Conservation (phyloP, 2,329 filamentous ascomycete genomes). For the Orbilia javanica region DNA sequence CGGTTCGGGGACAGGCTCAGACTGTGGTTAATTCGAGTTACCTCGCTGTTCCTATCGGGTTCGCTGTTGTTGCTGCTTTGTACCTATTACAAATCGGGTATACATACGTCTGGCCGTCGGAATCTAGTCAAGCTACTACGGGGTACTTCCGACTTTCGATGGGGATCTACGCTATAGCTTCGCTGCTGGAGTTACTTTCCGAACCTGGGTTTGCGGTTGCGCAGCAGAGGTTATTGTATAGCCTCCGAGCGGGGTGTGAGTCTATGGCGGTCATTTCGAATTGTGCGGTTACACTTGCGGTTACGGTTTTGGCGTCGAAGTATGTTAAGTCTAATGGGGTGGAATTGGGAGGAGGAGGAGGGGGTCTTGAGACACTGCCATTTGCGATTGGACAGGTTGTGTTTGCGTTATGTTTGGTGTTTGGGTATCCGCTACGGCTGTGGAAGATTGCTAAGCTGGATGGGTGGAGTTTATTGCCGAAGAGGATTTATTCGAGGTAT, state of each 20-base stretch:
- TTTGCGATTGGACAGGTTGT: constrained; percentile 88
- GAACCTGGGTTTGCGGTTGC: constrained; percentile 92
- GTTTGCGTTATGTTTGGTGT: constrained; percentile 77
- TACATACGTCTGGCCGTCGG: constrained; percentile 19
- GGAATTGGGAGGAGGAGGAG: constrained; percentile 63
- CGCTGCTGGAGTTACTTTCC: constrained; percentile 79
- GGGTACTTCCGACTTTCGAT: constrained; percentile 69
- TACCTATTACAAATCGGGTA: constrained; percentile 66
- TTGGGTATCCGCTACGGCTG: constrained; percentile 78
- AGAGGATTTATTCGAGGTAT: constrained; percentile 64
- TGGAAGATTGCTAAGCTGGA: constrained; percentile 70
- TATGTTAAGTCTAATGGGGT: constrained; percentile 62
- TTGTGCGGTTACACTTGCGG: constrained; percentile 79
- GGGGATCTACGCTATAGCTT: constrained; percentile 71
- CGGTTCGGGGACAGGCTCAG: constrained; percentile 62
- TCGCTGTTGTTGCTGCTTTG: constrained; percentile 76
- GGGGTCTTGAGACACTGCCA: constrained; percentile 78
- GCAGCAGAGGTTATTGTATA: constrained; percentile 84
- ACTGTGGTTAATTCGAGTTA: constrained; percentile 89
- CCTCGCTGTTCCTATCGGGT: constrained; percentile 78
- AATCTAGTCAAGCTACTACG: background rate
- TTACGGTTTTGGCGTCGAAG: constrained; percentile 75
- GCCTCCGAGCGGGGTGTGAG: constrained; percentile 84
- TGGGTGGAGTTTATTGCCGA: constrained; percentile 77
- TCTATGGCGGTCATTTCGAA: constrained; percentile 82